Conservation (phyloP, 1,139 yeast species). For the Debaryomycetaceae sp. region DNA sequence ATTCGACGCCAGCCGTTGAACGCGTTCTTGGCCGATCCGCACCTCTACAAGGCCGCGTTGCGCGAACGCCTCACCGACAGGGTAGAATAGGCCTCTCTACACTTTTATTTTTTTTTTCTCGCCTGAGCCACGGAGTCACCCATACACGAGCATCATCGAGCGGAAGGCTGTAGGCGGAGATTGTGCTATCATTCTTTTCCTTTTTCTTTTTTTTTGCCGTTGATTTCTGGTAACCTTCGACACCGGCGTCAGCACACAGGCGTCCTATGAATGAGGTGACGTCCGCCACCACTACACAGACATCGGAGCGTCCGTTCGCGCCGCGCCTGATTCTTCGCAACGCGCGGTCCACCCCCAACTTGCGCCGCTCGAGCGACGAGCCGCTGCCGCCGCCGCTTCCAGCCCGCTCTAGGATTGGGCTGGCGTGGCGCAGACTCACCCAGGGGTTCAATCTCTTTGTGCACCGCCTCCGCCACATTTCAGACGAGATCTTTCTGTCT, state of each 20-base stretch:
- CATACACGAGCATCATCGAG: too few species aligned
- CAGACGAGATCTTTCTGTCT: slow-evolving; percentile 39
- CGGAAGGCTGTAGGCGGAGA: too few species aligned
- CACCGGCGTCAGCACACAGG: not conserved
- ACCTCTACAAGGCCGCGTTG: slow-evolving; percentile 26
- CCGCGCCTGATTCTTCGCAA: slow-evolving; percentile 9
- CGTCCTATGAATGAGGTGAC: slow-evolving; percentile 6
- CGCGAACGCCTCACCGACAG: slow-evolving; percentile 24
- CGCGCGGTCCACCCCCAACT: slow-evolving; percentile 7
- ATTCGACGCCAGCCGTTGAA: slow-evolving; percentile 47
- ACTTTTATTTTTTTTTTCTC: not conserved
- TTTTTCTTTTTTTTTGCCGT: not conserved
- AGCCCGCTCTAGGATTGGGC: slow-evolving; percentile 10
- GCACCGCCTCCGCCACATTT: slow-evolving; percentile 28
- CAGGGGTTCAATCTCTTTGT: slow-evolving; percentile 32
- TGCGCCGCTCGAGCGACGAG: not conserved
- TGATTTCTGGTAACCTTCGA: too few species aligned
- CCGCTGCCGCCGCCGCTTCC: slow-evolving; percentile 1
- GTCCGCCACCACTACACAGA: slow-evolving; percentile 6
- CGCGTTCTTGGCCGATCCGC: slow-evolving; percentile 26
- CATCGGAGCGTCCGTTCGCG: slow-evolving; percentile 7
- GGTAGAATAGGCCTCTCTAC: slow-evolving; percentile 2
- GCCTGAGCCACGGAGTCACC: too few species aligned
- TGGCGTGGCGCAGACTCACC: slow-evolving; percentile 31
- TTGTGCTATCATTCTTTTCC: too few species aligned